Base-by-base conservation (phyloP, 495 filamentous ascomycete genomes). In the Collariella sp. region DNA sequence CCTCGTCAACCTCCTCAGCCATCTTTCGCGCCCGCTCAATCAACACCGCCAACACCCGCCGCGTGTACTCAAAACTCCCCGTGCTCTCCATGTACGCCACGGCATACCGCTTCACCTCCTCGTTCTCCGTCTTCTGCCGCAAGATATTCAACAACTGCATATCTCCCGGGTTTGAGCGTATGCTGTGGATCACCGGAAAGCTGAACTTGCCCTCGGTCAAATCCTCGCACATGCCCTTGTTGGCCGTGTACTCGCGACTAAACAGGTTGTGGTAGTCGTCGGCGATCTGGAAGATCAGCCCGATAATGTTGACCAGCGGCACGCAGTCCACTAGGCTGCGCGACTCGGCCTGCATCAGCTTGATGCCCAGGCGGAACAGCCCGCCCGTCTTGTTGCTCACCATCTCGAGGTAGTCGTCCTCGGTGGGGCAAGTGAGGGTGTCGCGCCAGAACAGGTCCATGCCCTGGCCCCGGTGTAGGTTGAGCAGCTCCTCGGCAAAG, bases 401-500 rank as follows among this genome's bases (percentile, higher is more conserved):
- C 93, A 98, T 98, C 69, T 97, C 91, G 15, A 98, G 80, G 71
- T 98, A 98, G 65, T 97, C 91, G 56, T 95, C 89, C 71, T 97
- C 91, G 42, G 81, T 89, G 24, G 93, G 93, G 67, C 90, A 96
- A 29, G 84, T 95, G 46, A 96, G 76, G 6, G 88, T 89, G 71
- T 97, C 93, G 12, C 93, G 80, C 93, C 93, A 99, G 75, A 87
- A 96, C 47, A 99, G 79, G 63, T 99, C 93, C 87, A 97, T 94
- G 36, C 93, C 93, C 64, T 99, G 93, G 11, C 93, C 93, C 31
- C 91, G 80, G 71, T 98, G 94, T 19, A 98, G 82, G 68, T 98
- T 95, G 35, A 96, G 68, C 22, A 97, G 75, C 68, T 99, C 93
- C 50, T 95, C 86, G 5, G 85, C 83, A 70, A 86, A 96, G 52